Conservation (phyloP, 2,329 filamentous ascomycete species). For the Venturia aucupariae region DNA sequence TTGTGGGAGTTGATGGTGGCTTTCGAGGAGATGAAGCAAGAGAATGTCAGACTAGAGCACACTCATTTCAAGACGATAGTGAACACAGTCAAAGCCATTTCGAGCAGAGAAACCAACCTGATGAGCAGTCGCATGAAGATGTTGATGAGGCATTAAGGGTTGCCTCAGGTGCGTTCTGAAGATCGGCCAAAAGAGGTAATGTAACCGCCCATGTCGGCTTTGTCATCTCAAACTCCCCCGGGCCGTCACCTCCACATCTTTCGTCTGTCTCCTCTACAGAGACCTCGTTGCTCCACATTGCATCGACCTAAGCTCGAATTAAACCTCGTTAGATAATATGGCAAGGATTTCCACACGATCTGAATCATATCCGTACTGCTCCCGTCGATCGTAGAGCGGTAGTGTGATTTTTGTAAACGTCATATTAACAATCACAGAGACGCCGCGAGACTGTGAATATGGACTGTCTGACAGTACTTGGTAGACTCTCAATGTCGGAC, state of each 20-base stretch:
- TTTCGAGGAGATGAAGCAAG: no score
- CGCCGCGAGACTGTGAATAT: not conserved
- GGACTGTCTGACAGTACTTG: not conserved
- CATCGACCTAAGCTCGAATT: not conserved
- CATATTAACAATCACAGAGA: conserved; percentile 1
- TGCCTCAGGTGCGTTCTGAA: no score
- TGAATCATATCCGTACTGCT: not conserved
- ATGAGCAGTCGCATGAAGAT: not conserved
- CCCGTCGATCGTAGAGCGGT: no score
- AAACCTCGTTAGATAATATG: not conserved
- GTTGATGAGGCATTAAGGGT: no score
- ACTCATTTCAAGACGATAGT: not conserved
- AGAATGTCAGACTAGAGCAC: no score
- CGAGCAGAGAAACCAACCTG: not conserved
- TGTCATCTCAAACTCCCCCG: not conserved
- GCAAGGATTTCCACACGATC: not conserved
- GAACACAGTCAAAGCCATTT: no score
- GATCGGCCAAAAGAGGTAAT: not conserved
- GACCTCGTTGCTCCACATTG: no score
- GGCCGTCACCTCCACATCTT: not conserved
- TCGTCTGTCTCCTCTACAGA: no score
- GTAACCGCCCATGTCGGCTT: not conserved
- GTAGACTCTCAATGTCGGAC: not conserved
- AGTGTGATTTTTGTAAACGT: no score
- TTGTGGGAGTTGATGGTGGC: no score